A percentile compares a stretch with the other conserved stretches of the same genome.
Evolutionary conservation across 2,329 filamentous ascomycete genomes (phyloP).

Genomic region (Epichloe amarillans): DNA sequence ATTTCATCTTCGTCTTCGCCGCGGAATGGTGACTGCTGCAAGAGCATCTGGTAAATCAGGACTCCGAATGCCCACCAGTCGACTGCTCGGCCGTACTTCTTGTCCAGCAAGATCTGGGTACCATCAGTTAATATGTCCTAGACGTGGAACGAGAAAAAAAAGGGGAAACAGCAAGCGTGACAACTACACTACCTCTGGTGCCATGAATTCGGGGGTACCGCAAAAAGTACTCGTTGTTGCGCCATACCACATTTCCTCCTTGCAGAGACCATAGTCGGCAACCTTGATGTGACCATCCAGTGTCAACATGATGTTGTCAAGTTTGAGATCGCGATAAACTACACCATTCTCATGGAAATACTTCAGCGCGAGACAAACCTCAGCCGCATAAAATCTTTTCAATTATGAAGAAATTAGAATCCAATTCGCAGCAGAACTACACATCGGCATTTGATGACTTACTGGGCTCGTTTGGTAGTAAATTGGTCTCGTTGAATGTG

Average conservation of each 20-base stretch:
- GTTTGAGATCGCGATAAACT: conserved; percentile 95
- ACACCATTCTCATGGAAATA: conserved; percentile 99
- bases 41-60: conserved; percentile 97
- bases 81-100: conserved; percentile 93
- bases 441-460: conserved; percentile 30
- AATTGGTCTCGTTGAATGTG: conserved; percentile 97
- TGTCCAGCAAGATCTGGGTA: conserved; percentile 77
- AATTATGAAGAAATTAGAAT: not conserved
- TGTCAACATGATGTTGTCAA: conserved; percentile 81
- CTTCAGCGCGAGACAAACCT: conserved; percentile 92
- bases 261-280: conserved; percentile 95
- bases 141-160: not conserved
- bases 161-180: not conserved
- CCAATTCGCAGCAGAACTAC: too few species aligned
- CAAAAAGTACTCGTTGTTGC: conserved; percentile 97
- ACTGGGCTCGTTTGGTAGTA: conserved; percentile 89
- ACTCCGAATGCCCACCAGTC: conserved; percentile 99
- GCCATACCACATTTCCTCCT: conserved; percentile 99
- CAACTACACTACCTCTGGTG: conserved; percentile 60
- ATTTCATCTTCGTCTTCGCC: conserved; percentile 99
- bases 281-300: conserved; percentile 98
- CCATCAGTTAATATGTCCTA: not conserved
- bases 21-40: conserved; percentile 96
- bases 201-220: conserved; percentile 99
- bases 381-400: conserved; percentile 80